Percentiles rank a stretch among this genome's conserved stretches.
phyloP scores from a whole-genome alignment of 140 eudicot genomes.

The Cichorium intybus region DNA sequence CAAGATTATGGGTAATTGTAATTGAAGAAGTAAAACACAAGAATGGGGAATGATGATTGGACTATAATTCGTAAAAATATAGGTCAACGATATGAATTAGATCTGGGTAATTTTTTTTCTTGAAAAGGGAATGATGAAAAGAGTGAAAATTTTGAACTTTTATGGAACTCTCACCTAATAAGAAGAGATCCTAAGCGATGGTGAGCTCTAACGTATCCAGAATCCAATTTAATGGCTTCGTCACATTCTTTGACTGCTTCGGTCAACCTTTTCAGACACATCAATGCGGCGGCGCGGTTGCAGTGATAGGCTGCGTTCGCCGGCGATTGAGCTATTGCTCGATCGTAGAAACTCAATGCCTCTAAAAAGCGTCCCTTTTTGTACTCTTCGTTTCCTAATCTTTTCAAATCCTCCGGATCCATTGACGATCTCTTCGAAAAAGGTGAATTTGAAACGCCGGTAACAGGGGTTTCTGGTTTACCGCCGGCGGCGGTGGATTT shows the following conservation, averaged over 20 bases:
- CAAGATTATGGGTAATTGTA: conserved; percentile 13
- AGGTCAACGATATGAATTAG: conserved; percentile 4
- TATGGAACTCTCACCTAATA: conserved; percentile 67
- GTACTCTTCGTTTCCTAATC: conserved; percentile 60
- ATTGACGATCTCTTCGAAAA: conserved; percentile 12
- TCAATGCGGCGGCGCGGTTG: conserved; percentile 80
- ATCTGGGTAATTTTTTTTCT: conserved; percentile 13
- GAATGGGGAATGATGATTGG: neutral
- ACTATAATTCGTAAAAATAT: neutral
- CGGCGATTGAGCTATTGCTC: conserved; percentile 59
- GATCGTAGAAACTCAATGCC: conserved; percentile 62
- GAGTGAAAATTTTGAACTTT: conserved; percentile 16
- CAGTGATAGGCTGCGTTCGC: conserved; percentile 61
- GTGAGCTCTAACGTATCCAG: conserved; percentile 71
- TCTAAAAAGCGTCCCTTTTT: conserved; percentile 47
- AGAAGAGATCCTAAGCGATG: conserved; percentile 76
- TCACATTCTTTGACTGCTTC: conserved; percentile 82
- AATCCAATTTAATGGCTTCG: conserved; percentile 78
- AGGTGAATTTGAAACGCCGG: conserved; percentile 6
- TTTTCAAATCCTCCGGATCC: conserved; percentile 66
- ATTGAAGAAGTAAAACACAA: conserved; percentile 23
- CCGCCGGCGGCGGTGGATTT: conserved; percentile 24
- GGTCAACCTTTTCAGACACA: conserved; percentile 51
- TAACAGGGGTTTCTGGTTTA: conserved; percentile 10
- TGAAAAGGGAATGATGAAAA: conserved; percentile 14